These are phyloP conservation scores for Phytophthora fragariaefolia DNA, from an alignment of 352 stramenopile species.

Conservation along the genomic window DNA sequence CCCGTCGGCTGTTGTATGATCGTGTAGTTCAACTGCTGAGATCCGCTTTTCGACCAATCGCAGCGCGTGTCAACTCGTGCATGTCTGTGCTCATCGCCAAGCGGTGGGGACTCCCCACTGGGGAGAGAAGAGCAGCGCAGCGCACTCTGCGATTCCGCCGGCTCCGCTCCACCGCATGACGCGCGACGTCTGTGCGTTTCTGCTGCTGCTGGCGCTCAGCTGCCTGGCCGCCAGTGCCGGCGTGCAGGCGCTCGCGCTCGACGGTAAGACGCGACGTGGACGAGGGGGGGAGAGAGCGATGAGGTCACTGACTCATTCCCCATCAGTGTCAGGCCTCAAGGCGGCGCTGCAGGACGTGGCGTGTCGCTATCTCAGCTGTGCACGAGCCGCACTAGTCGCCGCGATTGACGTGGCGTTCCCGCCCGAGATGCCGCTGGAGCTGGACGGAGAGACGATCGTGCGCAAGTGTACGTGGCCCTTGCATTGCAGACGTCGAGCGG, in stretches of 20 bases:
- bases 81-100: slow-evolving; percentile 19
- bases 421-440: slow-evolving; percentile 34
- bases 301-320: slow-evolving; percentile 9
- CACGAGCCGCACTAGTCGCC: background rate
- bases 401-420: slow-evolving; percentile 27
- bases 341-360: slow-evolving; percentile 12
- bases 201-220: slow-evolving; percentile 25
- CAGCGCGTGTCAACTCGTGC: slow-evolving; percentile 1
- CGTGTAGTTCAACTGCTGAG: slow-evolving; percentile 7
- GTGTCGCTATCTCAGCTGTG: slow-evolving; percentile 23
- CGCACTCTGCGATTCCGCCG: slow-evolving; percentile 10
- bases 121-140: slow-evolving; percentile 9
- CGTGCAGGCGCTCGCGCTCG: slow-evolving; percentile 21
- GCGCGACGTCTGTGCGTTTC: background rate
- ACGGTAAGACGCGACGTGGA: slow-evolving; percentile 14
- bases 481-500: background rate
- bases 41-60: slow-evolving; percentile 5
- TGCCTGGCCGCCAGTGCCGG: slow-evolving; percentile 16
- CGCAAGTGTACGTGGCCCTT: slow-evolving; percentile 33
- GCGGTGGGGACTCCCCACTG: slow-evolving; percentile 22
- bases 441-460: slow-evolving; percentile 30
- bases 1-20: background rate
- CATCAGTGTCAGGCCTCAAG: slow-evolving; percentile 17
- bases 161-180: slow-evolving; percentile 20
- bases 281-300: slow-evolving; percentile 5